Conservation (phyloP, 495 filamentous ascomycete species). For the Saxophila tyrrhenica region DNA sequence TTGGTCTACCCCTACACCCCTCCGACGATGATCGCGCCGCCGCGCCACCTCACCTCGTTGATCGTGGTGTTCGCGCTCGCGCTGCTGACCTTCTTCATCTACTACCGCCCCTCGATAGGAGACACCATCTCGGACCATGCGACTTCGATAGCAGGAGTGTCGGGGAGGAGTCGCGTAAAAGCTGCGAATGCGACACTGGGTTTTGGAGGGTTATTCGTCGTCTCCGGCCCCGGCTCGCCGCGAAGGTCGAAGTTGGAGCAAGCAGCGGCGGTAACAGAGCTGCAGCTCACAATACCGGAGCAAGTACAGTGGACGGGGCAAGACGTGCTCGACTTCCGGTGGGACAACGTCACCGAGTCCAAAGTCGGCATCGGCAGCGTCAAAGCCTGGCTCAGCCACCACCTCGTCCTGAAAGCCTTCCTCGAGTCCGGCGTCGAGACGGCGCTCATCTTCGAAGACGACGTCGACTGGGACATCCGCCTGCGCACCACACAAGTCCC, state of each 20-base stretch:
- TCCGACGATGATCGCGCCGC: background rate
- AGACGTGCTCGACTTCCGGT: constrained; percentile 21
- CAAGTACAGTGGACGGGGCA: constrained; percentile 27
- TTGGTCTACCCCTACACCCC: background rate
- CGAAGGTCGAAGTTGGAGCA: constrained; percentile 18
- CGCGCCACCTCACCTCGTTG: background rate
- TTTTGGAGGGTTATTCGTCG: constrained; percentile 27
- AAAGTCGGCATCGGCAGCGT: constrained; percentile 21
- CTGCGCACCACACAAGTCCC: constrained; percentile 28
- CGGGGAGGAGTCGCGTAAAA: background rate
- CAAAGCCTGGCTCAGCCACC: constrained; percentile 28
- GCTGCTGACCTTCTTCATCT: background rate
- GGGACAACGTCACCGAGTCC: constrained; percentile 1
- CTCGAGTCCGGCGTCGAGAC: constrained; percentile 35
- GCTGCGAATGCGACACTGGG: constrained; percentile 24
- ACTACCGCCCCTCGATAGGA: background rate
- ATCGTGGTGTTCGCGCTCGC: background rate
- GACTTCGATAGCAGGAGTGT: background rate
- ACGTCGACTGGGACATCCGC: constrained; percentile 38
- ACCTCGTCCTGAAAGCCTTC: constrained; percentile 19
- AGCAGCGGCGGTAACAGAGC: constrained; percentile 27
- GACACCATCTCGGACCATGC: background rate
- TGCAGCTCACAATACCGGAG: constrained; percentile 25
- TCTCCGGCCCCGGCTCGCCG: constrained; percentile 22
- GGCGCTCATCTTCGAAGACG: constrained; percentile 38